Percentiles rank a stretch among this genome's conserved stretches.
Conservation (phyloP, 1,284 basidiomycete genomes). For the Apiotrichum porosum region DNA sequence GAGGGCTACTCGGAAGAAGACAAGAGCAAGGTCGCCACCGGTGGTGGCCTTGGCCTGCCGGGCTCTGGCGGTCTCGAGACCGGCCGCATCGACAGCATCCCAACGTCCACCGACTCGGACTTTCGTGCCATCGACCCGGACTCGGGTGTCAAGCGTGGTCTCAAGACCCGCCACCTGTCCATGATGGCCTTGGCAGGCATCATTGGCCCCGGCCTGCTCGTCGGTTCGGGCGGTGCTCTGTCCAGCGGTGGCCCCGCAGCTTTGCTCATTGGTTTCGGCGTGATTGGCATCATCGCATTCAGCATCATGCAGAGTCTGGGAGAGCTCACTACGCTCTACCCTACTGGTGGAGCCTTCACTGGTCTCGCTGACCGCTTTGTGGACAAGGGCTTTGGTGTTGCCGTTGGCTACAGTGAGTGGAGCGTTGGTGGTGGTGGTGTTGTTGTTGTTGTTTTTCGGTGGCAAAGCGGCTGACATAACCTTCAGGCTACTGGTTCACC, state of each 20-base stretch:
- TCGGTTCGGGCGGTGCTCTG: conserved; percentile 21
- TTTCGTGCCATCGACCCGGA: conserved; percentile 10
- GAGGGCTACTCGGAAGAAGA: no score
- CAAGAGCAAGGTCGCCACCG: no score
- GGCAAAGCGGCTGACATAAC: background rate
- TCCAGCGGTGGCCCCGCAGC: conserved; percentile 19
- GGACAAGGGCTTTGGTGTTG: conserved; percentile 21
- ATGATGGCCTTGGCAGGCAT: conserved; percentile 36
- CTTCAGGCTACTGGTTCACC: no score
- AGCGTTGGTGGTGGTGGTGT: background rate
- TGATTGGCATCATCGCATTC: conserved; percentile 22
- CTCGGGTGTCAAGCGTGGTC: conserved; percentile 21
- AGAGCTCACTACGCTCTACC: conserved; percentile 25
- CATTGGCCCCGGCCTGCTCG: conserved; percentile 20
- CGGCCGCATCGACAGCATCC: background rate
- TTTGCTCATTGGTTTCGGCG: conserved; percentile 24
- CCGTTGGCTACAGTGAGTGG: conserved; percentile 11
- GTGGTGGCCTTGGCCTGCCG: background rate
- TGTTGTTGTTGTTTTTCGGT: conserved; percentile 2
- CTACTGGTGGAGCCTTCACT: conserved; percentile 22
- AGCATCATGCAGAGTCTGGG: conserved; percentile 25
- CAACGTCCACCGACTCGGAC: background rate
- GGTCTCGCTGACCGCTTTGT: conserved; percentile 23
- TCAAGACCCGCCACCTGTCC: conserved; percentile 27
- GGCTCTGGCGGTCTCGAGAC: background rate